phyloP scores from a whole-genome alignment of 2,329 filamentous ascomycete species.

The Fonsecaea pugnacius region DNA sequence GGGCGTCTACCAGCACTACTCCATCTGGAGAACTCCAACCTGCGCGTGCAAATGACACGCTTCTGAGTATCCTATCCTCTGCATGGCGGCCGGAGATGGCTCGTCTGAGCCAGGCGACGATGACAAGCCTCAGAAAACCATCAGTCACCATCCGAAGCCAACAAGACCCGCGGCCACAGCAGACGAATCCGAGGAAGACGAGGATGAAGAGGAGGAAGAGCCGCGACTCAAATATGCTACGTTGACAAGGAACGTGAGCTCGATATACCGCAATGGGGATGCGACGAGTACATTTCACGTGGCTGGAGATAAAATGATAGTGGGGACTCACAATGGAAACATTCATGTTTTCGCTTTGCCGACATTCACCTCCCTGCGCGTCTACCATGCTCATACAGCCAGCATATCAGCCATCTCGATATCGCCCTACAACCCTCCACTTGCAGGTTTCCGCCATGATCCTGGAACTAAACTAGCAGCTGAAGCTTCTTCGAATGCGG shows the following conservation, averaged over 20 bases:
- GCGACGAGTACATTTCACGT: slow-evolving; percentile 89
- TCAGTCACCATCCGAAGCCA: slow-evolving; percentile 10
- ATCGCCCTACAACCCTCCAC: slow-evolving; percentile 76
- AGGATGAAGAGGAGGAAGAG: slow-evolving; percentile 85
- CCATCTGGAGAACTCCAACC: slow-evolving; percentile 6
- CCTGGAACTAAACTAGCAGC: slow-evolving; percentile 42
- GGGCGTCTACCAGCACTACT: not conserved
- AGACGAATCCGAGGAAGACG: slow-evolving; percentile 48
- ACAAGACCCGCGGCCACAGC: slow-evolving; percentile 17
- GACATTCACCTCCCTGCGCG: slow-evolving; percentile 76
- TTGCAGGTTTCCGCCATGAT: slow-evolving; percentile 46
- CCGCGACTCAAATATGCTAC: slow-evolving; percentile 91
- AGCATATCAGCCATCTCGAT: slow-evolving; percentile 89
- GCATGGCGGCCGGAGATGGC: slow-evolving; percentile 40
- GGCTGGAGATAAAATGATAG: slow-evolving; percentile 94
- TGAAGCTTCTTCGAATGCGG: slow-evolving; percentile 42
- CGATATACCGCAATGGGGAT: slow-evolving; percentile 92
- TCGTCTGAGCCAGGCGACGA: slow-evolving; percentile 37
- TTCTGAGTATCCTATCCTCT: slow-evolving; percentile 21
- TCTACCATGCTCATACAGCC: slow-evolving; percentile 90
- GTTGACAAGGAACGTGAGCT: slow-evolving; percentile 76
- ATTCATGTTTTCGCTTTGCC: slow-evolving; percentile 89
- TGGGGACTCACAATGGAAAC: slow-evolving; percentile 95
- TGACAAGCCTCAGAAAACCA: slow-evolving; percentile 21
- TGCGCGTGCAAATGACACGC: slow-evolving; percentile 27